phyloP scores from a whole-genome alignment of 768 basidiomycete genomes.

The Tulasnella sp. region DNA sequence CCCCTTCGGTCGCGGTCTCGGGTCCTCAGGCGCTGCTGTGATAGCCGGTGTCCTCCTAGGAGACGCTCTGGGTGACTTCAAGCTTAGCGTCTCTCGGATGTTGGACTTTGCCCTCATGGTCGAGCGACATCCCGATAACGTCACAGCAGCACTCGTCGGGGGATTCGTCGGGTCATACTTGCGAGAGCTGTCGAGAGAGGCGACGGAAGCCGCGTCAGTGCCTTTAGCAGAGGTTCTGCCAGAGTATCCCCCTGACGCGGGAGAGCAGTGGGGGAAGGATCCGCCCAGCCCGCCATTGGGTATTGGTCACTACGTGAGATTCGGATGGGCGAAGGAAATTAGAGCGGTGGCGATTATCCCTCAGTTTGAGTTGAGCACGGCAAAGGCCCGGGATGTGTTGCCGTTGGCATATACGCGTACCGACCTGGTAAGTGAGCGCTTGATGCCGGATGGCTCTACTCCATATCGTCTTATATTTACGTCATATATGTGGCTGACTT shows the following conservation, averaged over 20 bases:
- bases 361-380: constrained; percentile 90
- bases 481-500: background rate
- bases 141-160: constrained; percentile 92
- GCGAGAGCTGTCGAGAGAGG: constrained; percentile 72
- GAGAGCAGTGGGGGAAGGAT: constrained; percentile 79
- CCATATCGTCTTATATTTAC: background rate
- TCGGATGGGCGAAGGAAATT: constrained; percentile 74
- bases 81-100: constrained; percentile 57
- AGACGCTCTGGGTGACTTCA: constrained; percentile 65
- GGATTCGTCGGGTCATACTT: constrained; percentile 97
- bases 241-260: constrained; percentile 88
- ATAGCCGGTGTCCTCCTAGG: constrained; percentile 92
- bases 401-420: constrained; percentile 76
- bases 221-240: constrained; percentile 94
- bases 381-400: constrained; percentile 84
- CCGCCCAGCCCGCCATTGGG: constrained; percentile 82
- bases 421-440: constrained; percentile 58
- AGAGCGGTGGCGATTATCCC: constrained; percentile 93
- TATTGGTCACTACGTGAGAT: constrained; percentile 90
- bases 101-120: constrained; percentile 98
- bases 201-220: constrained; percentile 74
- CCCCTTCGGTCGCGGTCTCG: constrained; percentile 94
- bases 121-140: constrained; percentile 97
- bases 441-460: background rate
- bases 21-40: constrained; percentile 98